phyloP scores from a whole-genome alignment of 2,329 filamentous ascomycete species.

The Calonectria henricotiae region DNA sequence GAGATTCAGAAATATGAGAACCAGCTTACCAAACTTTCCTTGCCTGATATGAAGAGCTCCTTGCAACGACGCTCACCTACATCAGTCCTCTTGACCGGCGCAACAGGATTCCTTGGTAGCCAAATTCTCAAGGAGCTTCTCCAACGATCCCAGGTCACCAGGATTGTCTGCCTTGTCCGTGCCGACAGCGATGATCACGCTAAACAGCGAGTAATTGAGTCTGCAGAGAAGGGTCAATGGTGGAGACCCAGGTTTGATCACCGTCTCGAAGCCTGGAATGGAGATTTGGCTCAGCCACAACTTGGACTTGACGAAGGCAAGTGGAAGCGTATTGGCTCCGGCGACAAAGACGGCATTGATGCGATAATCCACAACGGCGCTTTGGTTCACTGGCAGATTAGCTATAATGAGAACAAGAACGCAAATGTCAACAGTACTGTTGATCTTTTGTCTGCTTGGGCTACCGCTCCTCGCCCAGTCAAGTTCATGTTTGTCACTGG shows the following conservation, averaged over 20 bases:
- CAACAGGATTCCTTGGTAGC: constrained; percentile 14
- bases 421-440: constrained; percentile 38
- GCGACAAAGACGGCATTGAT: constrained; percentile 11
- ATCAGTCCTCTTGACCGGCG: constrained; percentile 4
- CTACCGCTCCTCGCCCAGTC: constrained; percentile 18
- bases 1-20: constrained; percentile 8
- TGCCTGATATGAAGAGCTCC: constrained; percentile 11
- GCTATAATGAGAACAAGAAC: constrained; percentile 26
- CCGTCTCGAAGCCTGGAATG: constrained; percentile 34
- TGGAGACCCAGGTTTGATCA: constrained; percentile 24
- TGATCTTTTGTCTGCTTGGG: constrained; percentile 28
- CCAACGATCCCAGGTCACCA: constrained; percentile 5
- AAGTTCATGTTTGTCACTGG: constrained; percentile 30
- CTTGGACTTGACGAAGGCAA: constrained; percentile 1
- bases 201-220: constrained; percentile 27
- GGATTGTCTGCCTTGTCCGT: constrained; percentile 22
- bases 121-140: constrained; percentile 15
- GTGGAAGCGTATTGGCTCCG: constrained; percentile 15
- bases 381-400: constrained; percentile 12
- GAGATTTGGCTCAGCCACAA: constrained; percentile 23
- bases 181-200: constrained; percentile 25
- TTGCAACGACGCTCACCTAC: constrained; percentile 8
- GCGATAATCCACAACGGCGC: constrained; percentile 14
- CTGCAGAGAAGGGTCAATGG: constrained; percentile 30
- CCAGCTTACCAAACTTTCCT: constrained; percentile 4